Conservation (phyloP, 495 filamentous ascomycete species). For the Chlorociboria aeruginascens region DNA sequence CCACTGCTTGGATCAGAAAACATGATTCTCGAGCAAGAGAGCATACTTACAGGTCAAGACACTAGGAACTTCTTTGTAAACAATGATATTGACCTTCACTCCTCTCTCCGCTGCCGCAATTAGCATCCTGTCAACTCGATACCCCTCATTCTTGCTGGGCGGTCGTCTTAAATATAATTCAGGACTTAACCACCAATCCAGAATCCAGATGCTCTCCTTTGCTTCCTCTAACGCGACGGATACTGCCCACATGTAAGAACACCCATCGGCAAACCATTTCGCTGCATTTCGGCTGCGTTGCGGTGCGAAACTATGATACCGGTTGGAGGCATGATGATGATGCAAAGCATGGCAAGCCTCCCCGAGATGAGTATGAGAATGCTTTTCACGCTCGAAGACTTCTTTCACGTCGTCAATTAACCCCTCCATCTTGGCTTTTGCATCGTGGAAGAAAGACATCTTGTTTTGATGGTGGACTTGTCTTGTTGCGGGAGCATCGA, state of each 20-base stretch:
- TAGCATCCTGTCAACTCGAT: constrained; percentile 84
- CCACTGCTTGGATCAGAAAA: constrained; percentile 8
- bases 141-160: constrained; percentile 68
- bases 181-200: constrained; percentile 51
- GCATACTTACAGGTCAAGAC: constrained; percentile 72
- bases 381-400: constrained; percentile 16
- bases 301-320: constrained; percentile 76
- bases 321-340: constrained; percentile 37
- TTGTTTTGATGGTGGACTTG: background rate
- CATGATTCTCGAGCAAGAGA: background rate
- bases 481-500: background rate
- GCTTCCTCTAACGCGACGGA: constrained; percentile 75
- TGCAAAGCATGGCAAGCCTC: constrained; percentile 22
- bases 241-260: constrained; percentile 85
- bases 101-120: constrained; percentile 77
- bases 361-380: constrained; percentile 29
- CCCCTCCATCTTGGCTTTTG: constrained; percentile 1
- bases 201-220: constrained; percentile 75
- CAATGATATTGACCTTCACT: constrained; percentile 78
- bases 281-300: constrained; percentile 65
- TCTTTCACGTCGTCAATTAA: constrained; percentile 8
- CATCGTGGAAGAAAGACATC: constrained; percentile 12
- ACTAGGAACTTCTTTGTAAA: constrained; percentile 90
- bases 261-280: constrained; percentile 94
- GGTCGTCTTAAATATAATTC: constrained; percentile 86